Evolutionary conservation across 139 green algal species (phyloP).

Genomic region (Haematococcus lacustris): DNA sequence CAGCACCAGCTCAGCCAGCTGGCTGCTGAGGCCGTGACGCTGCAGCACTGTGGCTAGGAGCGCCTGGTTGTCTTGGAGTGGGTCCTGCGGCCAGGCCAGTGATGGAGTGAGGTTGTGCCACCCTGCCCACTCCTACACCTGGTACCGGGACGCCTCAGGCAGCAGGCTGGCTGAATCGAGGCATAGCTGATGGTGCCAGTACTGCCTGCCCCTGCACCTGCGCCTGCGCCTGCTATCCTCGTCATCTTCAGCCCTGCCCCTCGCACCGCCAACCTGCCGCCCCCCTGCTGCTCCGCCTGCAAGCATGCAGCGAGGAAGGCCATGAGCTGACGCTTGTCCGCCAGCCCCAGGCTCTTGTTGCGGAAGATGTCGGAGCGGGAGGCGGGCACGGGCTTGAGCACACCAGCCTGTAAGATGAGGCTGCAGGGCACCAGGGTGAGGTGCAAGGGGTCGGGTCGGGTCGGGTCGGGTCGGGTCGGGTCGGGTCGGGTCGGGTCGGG

Average conservation of each 20-base stretch:
- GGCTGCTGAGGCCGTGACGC: conserved; percentile 21
- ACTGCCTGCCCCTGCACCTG: neutral
- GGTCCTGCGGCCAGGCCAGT: neutral
- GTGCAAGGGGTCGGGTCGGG: neutral
- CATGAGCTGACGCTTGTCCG: conserved; percentile 74
- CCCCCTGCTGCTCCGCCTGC: conserved; percentile 24
- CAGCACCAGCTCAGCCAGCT: conserved; percentile 53
- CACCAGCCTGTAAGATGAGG: conserved; percentile 2
- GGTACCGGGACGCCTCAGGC: neutral
- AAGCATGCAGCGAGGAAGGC: conserved; percentile 51
- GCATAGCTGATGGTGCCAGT: neutral
- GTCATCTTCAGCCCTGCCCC: neutral
- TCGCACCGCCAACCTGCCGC: conserved; percentile 10
- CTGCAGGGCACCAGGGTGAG: neutral
- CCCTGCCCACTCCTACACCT: neutral
- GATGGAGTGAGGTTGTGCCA: neutral
- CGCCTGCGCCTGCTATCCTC: neutral
- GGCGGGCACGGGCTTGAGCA: conserved; percentile 52
- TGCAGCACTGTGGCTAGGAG: neutral
- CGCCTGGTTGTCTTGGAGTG: neutral
- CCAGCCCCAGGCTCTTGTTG: conserved; percentile 45
- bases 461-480: neutral
- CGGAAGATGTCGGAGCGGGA: conserved; percentile 73
- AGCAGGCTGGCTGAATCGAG: neutral
- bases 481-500: neutral